Conservation (phyloP, 805 yeast genomes). For the Suhomyces sp. region DNA sequence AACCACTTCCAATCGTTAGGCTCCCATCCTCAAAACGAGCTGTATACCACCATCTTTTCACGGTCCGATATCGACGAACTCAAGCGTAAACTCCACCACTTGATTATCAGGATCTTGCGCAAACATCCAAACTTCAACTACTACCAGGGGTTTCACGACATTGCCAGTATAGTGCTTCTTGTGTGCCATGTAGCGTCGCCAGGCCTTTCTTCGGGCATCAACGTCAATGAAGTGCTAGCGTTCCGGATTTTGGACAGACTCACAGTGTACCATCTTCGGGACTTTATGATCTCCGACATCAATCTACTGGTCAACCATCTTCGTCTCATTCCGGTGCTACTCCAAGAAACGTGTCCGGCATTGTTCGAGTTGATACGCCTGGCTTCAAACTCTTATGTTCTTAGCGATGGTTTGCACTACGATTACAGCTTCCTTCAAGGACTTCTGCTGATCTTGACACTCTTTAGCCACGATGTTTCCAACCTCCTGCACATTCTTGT, state of each 20-base stretch:
- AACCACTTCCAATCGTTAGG: constrained; percentile 26
- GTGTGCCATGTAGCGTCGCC: constrained; percentile 36
- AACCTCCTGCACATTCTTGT: constrained; percentile 48
- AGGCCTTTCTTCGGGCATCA: constrained; percentile 6
- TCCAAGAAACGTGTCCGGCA: constrained; percentile 47
- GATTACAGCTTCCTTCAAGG: constrained; percentile 51
- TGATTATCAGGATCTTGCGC: constrained; percentile 56
- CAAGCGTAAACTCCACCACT: constrained; percentile 36
- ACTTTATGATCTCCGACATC: constrained; percentile 76
- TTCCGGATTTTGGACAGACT: constrained; percentile 51
- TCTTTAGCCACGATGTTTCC: constrained; percentile 70
- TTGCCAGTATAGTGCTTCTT: constrained; percentile 64
- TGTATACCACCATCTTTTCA: constrained; percentile 34
- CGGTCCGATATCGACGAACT: constrained; percentile 30
- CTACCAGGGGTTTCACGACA: constrained; percentile 93
- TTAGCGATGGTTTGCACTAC: constrained; percentile 25
- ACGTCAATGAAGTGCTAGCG: constrained; percentile 23
- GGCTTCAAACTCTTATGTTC: constrained; percentile 22
- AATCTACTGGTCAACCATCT: constrained; percentile 66
- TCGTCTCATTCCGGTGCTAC: constrained; percentile 59
- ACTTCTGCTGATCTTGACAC: constrained; percentile 71
- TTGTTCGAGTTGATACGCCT: constrained; percentile 44
- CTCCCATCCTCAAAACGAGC: constrained; percentile 15
- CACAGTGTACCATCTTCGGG: constrained; percentile 66
- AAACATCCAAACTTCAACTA: constrained; percentile 63